A percentile compares a stretch with the other conserved stretches of the same genome.
phyloP scores from a whole-genome alignment of 2,329 filamentous ascomycete species.

The Xylariaceae sp. region DNA sequence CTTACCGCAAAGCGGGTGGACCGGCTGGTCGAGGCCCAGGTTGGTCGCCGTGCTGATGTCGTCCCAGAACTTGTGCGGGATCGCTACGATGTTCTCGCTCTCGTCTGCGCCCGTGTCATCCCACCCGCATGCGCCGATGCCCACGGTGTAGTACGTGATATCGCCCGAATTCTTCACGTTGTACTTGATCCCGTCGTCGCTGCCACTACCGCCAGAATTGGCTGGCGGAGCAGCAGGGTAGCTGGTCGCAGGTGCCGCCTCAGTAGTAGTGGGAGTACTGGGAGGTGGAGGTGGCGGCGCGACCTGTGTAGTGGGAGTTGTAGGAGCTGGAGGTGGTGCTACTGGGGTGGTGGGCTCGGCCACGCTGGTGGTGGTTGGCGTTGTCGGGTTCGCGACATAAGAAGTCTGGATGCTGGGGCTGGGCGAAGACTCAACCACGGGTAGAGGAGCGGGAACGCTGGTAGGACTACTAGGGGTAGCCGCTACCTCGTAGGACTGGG shows the following conservation, averaged over 20 bases:
- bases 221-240: conserved; percentile 6
- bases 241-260: neutral
- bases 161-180: conserved; percentile 56
- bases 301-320: conserved; percentile 10
- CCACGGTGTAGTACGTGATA: conserved; percentile 74
- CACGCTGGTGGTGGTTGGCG: conserved; percentile 29
- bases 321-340: conserved; percentile 16
- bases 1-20: conserved; percentile 71
- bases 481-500: conserved; percentile 41
- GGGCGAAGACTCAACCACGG: conserved; percentile 26
- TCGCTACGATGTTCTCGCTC: conserved; percentile 66
- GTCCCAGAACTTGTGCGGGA: conserved; percentile 57
- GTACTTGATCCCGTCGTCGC: conserved; percentile 29
- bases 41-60: conserved; percentile 66
- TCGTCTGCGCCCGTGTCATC: conserved; percentile 60
- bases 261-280: conserved; percentile 4
- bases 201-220: conserved; percentile 23
- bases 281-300: too few relatives aligned
- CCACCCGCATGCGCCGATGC: conserved; percentile 68
- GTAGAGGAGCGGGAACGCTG: conserved; percentile 13
- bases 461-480: conserved; percentile 7
- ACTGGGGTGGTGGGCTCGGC: conserved; percentile 23
- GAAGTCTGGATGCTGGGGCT: neutral
- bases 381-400: conserved; percentile 8
- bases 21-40: conserved; percentile 39